phyloP scores from a whole-genome alignment of 2,329 filamentous ascomycete genomes.

The Ceratocystis cacaofunesta region DNA sequence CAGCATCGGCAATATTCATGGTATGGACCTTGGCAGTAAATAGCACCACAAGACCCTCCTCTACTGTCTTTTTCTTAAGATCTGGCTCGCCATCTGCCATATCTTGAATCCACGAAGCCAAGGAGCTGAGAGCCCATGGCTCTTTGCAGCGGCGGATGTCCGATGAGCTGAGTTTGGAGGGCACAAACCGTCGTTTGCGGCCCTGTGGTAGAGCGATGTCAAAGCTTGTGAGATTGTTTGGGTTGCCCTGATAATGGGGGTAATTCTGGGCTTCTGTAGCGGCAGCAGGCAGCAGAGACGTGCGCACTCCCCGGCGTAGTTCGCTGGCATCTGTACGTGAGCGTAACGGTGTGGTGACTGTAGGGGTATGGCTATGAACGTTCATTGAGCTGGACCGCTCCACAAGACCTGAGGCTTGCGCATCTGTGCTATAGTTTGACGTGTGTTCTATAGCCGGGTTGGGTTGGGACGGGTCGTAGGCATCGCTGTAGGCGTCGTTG shows the following conservation, averaged over 20 bases:
- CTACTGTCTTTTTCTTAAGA: conserved; percentile 67
- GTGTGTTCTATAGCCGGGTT: neutral
- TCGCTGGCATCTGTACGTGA: conserved; percentile 90
- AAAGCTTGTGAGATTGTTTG: conserved; percentile 45
- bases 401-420: conserved; percentile 6
- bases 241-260: conserved; percentile 38
- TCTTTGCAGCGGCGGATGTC: conserved; percentile 78
- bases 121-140: conserved; percentile 85
- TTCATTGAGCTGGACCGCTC: conserved; percentile 70
- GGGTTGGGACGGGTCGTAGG: neutral
- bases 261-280: conserved; percentile 29
- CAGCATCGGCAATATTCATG: conserved; percentile 96
- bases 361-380: conserved; percentile 66
- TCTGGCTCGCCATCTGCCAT: conserved; percentile 87
- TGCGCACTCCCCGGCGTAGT: conserved; percentile 40
- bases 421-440: conserved; percentile 26
- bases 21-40: conserved; percentile 94
- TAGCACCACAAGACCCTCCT: conserved; percentile 72
- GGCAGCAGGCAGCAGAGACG: conserved; percentile 29
- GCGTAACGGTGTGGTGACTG: conserved; percentile 65
- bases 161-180: conserved; percentile 61
- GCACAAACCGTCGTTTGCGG: conserved; percentile 69
- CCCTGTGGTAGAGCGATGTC: conserved; percentile 74
- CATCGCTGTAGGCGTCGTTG: neutral
- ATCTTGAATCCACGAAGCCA: conserved; percentile 72